phyloP scores from a whole-genome alignment of 768 basidiomycete genomes.

The Cystobasidium onofrii region DNA sequence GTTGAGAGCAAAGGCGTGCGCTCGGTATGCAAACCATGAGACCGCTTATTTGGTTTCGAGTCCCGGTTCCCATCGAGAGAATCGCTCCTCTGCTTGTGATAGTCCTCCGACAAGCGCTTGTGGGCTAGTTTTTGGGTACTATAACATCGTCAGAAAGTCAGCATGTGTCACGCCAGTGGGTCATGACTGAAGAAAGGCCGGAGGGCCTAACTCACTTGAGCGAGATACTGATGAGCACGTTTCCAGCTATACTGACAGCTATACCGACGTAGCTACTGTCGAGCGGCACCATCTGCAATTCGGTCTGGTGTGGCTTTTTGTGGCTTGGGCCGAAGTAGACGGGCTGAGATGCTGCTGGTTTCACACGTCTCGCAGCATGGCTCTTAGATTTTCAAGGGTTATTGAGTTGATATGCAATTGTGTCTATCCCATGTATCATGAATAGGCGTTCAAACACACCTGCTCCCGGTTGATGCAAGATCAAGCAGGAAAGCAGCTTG shows the following conservation, averaged over 20 bases:
- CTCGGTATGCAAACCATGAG: too few species aligned
- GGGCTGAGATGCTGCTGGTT: not conserved
- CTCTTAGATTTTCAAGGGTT: not conserved
- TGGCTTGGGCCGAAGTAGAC: not conserved
- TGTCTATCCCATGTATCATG: not conserved
- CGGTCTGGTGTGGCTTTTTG: not conserved
- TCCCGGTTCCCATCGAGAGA: not conserved
- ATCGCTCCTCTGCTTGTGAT: not conserved
- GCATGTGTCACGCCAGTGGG: not conserved
- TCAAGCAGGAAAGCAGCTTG: not conserved
- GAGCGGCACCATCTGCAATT: not conserved
- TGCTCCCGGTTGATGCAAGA: not conserved
- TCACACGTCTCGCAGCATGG: not conserved
- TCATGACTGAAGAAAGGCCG: not conserved
- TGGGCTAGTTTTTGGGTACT: slow-evolving; percentile 29
- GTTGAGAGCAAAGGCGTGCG: not conserved
- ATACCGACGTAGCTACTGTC: slow-evolving; percentile 8
- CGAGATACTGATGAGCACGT: slow-evolving; percentile 16
- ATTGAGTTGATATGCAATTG: not conserved
- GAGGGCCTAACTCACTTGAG: slow-evolving; percentile 7
- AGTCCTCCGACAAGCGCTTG: not conserved
- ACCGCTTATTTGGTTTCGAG: not conserved
- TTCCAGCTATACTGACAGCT: slow-evolving; percentile 7
- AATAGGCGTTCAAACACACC: too few species aligned
- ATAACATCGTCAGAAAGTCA: not conserved